A percentile compares a stretch with the other conserved stretches of the same genome.
Evolutionary conservation across 2,329 filamentous ascomycete genomes (phyloP).

Genomic region (Aureobasidium sp.): DNA sequence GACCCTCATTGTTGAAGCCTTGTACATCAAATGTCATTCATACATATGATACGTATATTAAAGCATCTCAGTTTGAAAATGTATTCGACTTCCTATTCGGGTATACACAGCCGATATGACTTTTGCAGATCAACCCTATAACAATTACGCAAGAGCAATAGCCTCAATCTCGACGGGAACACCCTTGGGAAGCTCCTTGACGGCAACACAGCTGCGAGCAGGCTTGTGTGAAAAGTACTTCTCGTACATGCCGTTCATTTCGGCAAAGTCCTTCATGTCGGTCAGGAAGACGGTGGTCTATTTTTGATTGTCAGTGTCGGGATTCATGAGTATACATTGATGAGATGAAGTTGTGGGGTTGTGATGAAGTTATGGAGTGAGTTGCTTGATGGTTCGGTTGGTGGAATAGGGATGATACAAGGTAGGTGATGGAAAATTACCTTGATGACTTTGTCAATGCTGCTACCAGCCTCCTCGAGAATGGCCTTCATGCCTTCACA

Average conservation of each 20-base stretch:
- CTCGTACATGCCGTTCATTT: constrained; percentile 79
- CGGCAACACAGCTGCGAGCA: constrained; percentile 80
- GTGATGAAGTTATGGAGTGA: too few species aligned
- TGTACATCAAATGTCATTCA: background rate
- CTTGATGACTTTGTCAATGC: constrained; percentile 76
- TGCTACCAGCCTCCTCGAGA: constrained; percentile 70
- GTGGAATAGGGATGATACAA: too few species aligned
- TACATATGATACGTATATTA: background rate
- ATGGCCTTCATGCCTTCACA: constrained; percentile 78
- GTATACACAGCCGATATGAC: background rate
- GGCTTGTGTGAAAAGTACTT: constrained; percentile 69
- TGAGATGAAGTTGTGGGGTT: too few species aligned
- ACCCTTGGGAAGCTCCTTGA: constrained; percentile 78
- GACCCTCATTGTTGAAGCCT: background rate
- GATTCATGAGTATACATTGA: background rate
- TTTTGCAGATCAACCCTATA: background rate
- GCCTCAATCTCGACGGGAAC: constrained; percentile 87
- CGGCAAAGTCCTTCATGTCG: constrained; percentile 81
- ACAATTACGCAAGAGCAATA: constrained; percentile 50
- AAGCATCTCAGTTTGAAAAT: background rate
- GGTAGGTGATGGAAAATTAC: constrained; percentile 32
- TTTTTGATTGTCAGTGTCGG: background rate
- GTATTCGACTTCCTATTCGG: constrained; percentile 8
- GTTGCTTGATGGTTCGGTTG: too few species aligned
- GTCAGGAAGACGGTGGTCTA: constrained; percentile 66